These are phyloP conservation scores for Allomyces javanicus DNA, from an alignment of 192 early-diverging fungal species.

Conservation along the genomic window DNA sequence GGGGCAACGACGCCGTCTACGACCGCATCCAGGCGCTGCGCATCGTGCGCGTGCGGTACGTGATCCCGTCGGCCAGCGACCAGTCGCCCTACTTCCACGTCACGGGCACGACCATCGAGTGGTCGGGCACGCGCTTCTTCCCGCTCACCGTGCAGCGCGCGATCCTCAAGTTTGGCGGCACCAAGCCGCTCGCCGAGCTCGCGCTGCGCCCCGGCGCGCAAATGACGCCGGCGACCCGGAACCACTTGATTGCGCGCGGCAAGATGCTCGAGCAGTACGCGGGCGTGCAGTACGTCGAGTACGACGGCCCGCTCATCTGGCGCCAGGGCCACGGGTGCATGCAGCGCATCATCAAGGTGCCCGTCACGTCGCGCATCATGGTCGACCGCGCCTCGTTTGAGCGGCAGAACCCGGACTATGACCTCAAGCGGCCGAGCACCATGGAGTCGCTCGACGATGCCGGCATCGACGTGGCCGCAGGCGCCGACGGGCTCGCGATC, in stretches of 20 bases:
- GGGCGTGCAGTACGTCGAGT: slow-evolving; percentile 2
- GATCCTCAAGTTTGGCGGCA: background rate
- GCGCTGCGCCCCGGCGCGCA: background rate
- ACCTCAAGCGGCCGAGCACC: slow-evolving; percentile 2
- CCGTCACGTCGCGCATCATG: too few species aligned
- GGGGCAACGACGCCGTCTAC: too few species aligned
- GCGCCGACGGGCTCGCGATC: background rate
- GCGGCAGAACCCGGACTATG: background rate
- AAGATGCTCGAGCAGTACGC: slow-evolving; percentile 4
- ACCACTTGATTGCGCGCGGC: slow-evolving; percentile 2
- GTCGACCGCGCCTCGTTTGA: too few species aligned
- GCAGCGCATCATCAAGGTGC: slow-evolving; percentile 2
- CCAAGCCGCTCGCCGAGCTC: background rate
- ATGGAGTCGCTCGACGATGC: background rate
- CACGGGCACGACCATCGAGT: slow-evolving; percentile 1
- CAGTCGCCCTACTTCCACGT: slow-evolving; percentile 1
- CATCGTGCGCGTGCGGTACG: background rate
- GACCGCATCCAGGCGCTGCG: too few species aligned
- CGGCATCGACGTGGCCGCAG: background rate
- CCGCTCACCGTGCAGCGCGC: background rate
- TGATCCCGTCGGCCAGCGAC: background rate
- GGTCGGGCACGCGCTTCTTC: slow-evolving; percentile 5
- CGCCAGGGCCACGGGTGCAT: slow-evolving; percentile 1
- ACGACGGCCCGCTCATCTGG: background rate
- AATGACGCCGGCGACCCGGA: background rate